Percentiles rank a stretch among this genome's conserved stretches.
Conservation (phyloP, 2,329 filamentous ascomycete species). For the Fusarium sp. region DNA sequence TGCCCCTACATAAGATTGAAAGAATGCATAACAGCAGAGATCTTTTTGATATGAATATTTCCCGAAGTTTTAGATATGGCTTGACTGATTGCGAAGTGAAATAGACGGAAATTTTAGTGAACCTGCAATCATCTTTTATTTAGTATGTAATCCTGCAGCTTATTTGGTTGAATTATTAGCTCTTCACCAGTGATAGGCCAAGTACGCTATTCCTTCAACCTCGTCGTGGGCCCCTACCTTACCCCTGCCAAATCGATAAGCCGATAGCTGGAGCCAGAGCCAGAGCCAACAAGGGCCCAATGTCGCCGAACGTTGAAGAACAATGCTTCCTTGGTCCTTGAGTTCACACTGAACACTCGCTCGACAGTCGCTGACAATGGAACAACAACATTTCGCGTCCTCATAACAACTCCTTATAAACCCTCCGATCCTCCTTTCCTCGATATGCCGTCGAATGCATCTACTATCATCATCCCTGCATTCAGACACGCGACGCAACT, state of each 20-base stretch:
- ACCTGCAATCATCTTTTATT: neutral
- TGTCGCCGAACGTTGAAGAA: constrained; percentile 38
- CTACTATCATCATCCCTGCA: constrained; percentile 28
- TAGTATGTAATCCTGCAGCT: neutral
- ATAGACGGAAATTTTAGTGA: neutral
- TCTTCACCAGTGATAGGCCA: neutral
- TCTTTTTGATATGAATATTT: neutral
- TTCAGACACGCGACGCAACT: constrained; percentile 49
- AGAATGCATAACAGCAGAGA: neutral
- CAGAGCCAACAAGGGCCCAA: constrained; percentile 28
- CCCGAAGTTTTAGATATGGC: too few relatives aligned
- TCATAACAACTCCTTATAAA: constrained; percentile 37
- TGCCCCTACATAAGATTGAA: neutral
- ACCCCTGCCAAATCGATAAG: constrained; percentile 49
- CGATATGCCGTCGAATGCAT: constrained; percentile 44
- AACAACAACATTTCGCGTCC: constrained; percentile 21
- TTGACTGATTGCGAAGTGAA: too few relatives aligned
- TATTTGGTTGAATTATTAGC: neutral
- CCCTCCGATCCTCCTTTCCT: constrained; percentile 7
- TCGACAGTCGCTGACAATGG: constrained; percentile 34
- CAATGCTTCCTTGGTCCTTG: constrained; percentile 33
- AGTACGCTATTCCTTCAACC: constrained; percentile 23
- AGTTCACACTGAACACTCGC: constrained; percentile 37
- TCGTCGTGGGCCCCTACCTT: constrained; percentile 12
- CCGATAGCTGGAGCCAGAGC: constrained; percentile 29